A percentile compares a stretch with the other conserved stretches of the same genome.
These are phyloP conservation scores for Tricladium varicosporioides DNA, from an alignment of 2,329 filamentous ascomycete genomes.

Conservation along the genomic window DNA sequence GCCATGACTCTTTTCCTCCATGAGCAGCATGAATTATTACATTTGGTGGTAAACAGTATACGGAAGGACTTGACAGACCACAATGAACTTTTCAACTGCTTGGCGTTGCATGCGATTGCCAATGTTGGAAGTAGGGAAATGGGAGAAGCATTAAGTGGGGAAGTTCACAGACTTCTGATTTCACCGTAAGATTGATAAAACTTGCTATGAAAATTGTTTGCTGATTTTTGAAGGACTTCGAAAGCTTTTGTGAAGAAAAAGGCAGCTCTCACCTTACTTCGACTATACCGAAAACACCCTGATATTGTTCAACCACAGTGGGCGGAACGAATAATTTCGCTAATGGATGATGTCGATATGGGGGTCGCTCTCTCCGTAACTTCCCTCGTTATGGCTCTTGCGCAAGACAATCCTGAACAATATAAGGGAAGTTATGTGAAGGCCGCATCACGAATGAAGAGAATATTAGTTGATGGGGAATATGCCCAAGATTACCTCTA, in stretches of 20 bases:
- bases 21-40: conserved; percentile 92
- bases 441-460: conserved; percentile 83
- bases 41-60: conserved; percentile 97
- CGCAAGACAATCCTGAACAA: conserved; percentile 89
- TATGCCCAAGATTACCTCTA: conserved; percentile 91
- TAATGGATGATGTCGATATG: conserved; percentile 95
- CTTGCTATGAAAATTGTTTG: background rate
- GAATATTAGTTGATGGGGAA: conserved; percentile 86
- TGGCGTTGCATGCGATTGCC: conserved; percentile 94
- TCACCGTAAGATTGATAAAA: conserved; percentile 69
- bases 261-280: conserved; percentile 87
- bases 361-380: conserved; percentile 94
- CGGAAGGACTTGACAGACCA: conserved; percentile 91
- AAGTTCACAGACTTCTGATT: conserved; percentile 91
- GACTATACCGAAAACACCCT: conserved; percentile 91
- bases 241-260: conserved; percentile 99
- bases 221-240: conserved; percentile 56
- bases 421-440: conserved; percentile 95
- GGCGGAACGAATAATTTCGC: conserved; percentile 96
- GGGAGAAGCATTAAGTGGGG: conserved; percentile 87
- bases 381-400: conserved; percentile 89
- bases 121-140: conserved; percentile 97
- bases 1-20: conserved; percentile 97
- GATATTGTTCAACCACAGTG: conserved; percentile 94
- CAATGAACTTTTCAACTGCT: conserved; percentile 96